phyloP scores from a whole-genome alignment of 495 filamentous ascomycete species.

The Neurospora sp. region DNA sequence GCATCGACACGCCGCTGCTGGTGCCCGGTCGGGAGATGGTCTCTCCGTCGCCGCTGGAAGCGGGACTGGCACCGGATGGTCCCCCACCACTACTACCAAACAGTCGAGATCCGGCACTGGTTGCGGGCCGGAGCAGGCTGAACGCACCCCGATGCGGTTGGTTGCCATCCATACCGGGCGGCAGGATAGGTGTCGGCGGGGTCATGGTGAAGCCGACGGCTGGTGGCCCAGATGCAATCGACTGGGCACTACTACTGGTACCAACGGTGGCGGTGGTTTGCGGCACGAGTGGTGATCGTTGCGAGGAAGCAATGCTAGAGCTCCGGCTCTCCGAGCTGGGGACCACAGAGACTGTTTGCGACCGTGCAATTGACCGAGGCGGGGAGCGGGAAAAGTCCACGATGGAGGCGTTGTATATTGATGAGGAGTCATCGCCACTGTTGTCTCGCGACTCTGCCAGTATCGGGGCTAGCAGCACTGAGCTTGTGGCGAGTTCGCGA shows the following conservation, averaged over 20 bases:
- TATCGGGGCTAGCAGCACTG: conserved; percentile 34
- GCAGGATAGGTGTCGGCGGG: conserved; percentile 23
- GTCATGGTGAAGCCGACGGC: conserved; percentile 19
- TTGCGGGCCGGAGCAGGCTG: conserved; percentile 17
- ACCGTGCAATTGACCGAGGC: conserved; percentile 30
- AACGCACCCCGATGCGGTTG: conserved; percentile 4
- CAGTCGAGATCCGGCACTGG: conserved; percentile 17
- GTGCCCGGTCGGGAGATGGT: conserved; percentile 8
- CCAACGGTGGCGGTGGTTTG: not conserved
- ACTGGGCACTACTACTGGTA: not conserved
- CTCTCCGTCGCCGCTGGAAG: not conserved
- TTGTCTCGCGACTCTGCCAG: conserved; percentile 28
- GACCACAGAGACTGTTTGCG: conserved; percentile 27
- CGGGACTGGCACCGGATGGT: not conserved
- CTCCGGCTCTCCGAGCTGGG: conserved; percentile 32
- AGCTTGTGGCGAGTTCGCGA: conserved; percentile 65
- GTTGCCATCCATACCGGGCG: conserved; percentile 1
- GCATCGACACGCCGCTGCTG: conserved; percentile 7
- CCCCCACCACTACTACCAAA: conserved; percentile 10
- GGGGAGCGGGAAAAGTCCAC: conserved; percentile 42
- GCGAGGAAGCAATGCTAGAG: conserved; percentile 34
- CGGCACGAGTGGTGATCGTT: conserved; percentile 22
- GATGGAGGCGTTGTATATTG: conserved; percentile 33
- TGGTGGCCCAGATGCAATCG: not conserved
- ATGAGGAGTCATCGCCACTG: conserved; percentile 41